A percentile compares a stretch with the other conserved stretches of the same genome.
Conservation (phyloP, 305 asterid genomes). For the Fraxinus xanthoxyloides region DNA sequence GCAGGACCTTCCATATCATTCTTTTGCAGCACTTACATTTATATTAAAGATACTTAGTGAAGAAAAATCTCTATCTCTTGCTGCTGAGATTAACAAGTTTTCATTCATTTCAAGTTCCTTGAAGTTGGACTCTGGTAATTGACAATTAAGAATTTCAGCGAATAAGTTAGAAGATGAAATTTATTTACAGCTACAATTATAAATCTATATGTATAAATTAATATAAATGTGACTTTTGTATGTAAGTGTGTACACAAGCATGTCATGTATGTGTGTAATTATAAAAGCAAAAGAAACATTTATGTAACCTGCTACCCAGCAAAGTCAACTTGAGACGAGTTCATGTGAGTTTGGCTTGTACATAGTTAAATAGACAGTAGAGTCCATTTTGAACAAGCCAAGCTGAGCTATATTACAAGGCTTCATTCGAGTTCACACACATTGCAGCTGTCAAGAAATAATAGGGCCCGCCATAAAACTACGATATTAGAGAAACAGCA, state of each 20-base stretch:
- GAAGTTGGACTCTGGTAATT: background rate
- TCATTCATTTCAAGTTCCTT: background rate
- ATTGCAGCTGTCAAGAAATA: background rate
- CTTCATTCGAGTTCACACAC: background rate
- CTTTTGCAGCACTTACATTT: background rate
- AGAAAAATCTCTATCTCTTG: background rate
- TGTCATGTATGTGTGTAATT: background rate
- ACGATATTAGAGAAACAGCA: no score
- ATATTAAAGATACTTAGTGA: background rate
- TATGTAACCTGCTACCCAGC: background rate
- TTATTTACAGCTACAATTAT: background rate
- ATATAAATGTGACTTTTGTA: background rate
- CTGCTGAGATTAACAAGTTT: background rate
- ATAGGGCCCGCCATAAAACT: no score
- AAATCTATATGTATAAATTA: background rate
- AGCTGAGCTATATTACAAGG: background rate
- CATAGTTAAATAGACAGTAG: background rate
- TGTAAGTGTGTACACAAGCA: background rate
- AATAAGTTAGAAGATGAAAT: background rate
- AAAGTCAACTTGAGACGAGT: background rate
- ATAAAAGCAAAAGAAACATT: background rate
- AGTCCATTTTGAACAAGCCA: background rate
- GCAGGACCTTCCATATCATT: background rate
- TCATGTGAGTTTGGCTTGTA: background rate
- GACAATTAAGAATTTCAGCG: background rate